phyloP scores from a whole-genome alignment of 139 green algal genomes.

The Dunaliella primolecta region DNA sequence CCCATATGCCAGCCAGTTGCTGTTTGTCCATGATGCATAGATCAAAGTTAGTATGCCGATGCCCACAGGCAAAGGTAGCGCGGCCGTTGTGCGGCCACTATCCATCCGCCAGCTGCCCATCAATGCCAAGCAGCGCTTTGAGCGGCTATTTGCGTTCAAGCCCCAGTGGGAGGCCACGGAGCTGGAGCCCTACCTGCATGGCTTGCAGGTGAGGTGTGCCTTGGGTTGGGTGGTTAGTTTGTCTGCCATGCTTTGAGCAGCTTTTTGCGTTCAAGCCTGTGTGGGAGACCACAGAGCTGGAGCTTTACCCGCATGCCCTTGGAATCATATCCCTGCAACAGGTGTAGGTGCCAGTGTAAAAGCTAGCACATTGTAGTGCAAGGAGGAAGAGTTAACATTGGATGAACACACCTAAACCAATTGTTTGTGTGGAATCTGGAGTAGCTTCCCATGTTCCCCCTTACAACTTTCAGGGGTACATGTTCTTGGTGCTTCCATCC shows the following conservation, averaged over 20 bases:
- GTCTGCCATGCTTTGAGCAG: constrained; percentile 58
- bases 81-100: constrained; percentile 32
- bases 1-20: too few relatives aligned
- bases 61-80: constrained; percentile 18
- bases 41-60: too few relatives aligned
- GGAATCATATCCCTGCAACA: not conserved
- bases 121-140: constrained; percentile 53
- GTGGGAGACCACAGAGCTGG: constrained; percentile 54
- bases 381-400: too few relatives aligned
- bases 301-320: constrained; percentile 42
- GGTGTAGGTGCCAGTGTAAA: too few relatives aligned
- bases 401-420: too few relatives aligned
- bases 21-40: too few relatives aligned
- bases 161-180: constrained; percentile 48
- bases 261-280: constrained; percentile 50
- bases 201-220: constrained; percentile 48
- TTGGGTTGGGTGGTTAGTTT: too few relatives aligned
- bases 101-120: constrained; percentile 39
- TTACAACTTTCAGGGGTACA: too few relatives aligned
- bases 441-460: too few relatives aligned
- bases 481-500: too few relatives aligned
- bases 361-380: too few relatives aligned
- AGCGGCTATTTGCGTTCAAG: constrained; percentile 50
- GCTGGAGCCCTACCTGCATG: constrained; percentile 57
- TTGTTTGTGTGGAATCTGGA: too few relatives aligned